A percentile compares a stretch with the other conserved stretches of the same genome.
Conservation (phyloP, 352 stramenopile species). For the Phytophthora sp. region DNA sequence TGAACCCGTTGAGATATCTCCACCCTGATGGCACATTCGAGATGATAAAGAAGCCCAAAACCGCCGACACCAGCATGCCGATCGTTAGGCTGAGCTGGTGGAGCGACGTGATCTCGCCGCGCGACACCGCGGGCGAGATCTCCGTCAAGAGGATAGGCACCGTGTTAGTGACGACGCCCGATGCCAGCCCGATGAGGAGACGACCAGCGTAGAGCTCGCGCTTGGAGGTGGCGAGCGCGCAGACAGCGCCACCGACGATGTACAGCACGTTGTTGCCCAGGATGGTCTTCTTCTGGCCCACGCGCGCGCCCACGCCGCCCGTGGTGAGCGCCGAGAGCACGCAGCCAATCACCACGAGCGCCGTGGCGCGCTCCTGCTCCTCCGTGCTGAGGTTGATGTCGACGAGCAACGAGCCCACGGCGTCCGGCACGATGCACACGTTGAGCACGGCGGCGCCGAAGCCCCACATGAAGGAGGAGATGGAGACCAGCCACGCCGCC, state of each 20-base stretch:
- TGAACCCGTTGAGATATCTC: conserved; percentile 81
- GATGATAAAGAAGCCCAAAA: conserved; percentile 83
- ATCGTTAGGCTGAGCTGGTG: conserved; percentile 91
- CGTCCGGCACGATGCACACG: conserved; percentile 79
- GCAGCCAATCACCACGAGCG: conserved; percentile 76
- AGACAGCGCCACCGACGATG: conserved; percentile 57
- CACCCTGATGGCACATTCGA: conserved; percentile 83
- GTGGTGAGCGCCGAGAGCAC: conserved; percentile 67
- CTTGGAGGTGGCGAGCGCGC: conserved; percentile 66
- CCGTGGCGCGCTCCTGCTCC: conserved; percentile 78
- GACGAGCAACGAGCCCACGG: conserved; percentile 67
- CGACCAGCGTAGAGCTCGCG: conserved; percentile 62
- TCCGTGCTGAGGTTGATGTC: conserved; percentile 77
- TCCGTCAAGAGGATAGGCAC: conserved; percentile 86
- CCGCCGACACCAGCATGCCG: conserved; percentile 78
- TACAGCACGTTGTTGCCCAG: conserved; percentile 81
- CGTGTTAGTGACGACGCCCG: conserved; percentile 82
- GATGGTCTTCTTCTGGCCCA: conserved; percentile 73
- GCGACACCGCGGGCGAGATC: conserved; percentile 65
- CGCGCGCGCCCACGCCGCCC: conserved; percentile 52
- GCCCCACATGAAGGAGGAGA: conserved; percentile 86
- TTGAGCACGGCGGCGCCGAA: conserved; percentile 76
- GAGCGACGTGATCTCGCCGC: conserved; percentile 84
- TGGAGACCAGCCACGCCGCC: conserved; percentile 62
- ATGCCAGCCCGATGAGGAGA: conserved; percentile 70